Base-by-base conservation (phyloP, 164 flowering plant genomes). In the Nelumbo lutea region DNA sequence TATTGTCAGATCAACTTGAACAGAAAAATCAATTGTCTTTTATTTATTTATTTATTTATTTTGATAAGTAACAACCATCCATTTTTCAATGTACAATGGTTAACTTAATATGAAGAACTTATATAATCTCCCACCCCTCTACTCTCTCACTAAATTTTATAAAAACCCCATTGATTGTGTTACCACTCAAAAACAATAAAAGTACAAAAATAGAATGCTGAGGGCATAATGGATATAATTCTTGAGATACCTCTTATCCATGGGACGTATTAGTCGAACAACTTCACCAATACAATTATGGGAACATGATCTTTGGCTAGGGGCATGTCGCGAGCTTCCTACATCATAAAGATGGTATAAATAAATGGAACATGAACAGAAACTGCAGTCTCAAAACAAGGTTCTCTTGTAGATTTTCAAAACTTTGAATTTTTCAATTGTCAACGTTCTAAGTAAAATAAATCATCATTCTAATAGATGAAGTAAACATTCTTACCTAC, bases 241-340 rank as follows among this genome's bases (percentile, higher is more conserved):
- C 45, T 53, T 39, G 47, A 64, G 48, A 14, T 79, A 87, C 90
- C 88, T 82, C 68, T 77, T 56, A 59, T 71, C 69, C 50, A 14
- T 61, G n/a, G 84, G 75, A 4, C 78, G 79, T 62, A 66, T 45
- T 73, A 87, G 43, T 73, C 59, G 74, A 68, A 87, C 62, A 55
- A 83, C 67, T 81, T 83, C 72, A 69, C 86, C 86, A 46, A 85
- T 79, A 79, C 91, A 87, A 78, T 78, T 79, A 68, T 61, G 75
- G 40, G 68, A 64, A 53, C 64, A 59, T 14, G 61, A 64, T 48
- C 44, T 65, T 66, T 66, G 77, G 67, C 65, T 42, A 61, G 64
- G 48, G 13, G 51, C 61, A 51, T 63, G 66, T 27, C 38, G 70
- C 5, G 75, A 75, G 71, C 69, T 76, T 65, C 84, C 88, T 84